Base-by-base conservation (phyloP, 2,329 filamentous ascomycete genomes). In the Ascochyta rabiei region DNA sequence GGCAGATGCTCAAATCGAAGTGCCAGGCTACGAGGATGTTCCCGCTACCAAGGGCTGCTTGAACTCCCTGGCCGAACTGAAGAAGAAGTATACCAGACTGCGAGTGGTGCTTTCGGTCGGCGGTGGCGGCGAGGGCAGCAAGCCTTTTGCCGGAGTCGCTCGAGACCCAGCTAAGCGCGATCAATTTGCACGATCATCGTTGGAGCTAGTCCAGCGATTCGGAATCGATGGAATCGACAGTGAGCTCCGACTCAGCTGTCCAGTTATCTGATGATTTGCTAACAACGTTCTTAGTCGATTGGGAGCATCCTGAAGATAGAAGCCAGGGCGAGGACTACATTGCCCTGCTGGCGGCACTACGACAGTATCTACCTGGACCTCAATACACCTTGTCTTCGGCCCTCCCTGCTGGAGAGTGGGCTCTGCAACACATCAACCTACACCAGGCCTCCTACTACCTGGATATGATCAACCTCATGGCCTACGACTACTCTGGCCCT, bases 21-120 rank as follows among this genome's bases (percentile, higher is more conserved):
- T 91, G 41, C 88, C 93, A 62, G 89, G 88, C 38, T 59, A 53
- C n/a, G 68, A 61, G 15, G 71, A 71, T 48, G 61, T 73, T 41
- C 71, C 72, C 37, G 70, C 62, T 48, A 63, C 70, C 9, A 68
- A 71, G 48, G 74, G 74, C 35, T 91, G 89, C 39, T 77, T 95
- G 47, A 86, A 88, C 28, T 89, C 90, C 9, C 83, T 93, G 66
- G 86, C 87, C 74, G 81, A 87, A 59, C 80, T 93, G 59, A 93
- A 93, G 74, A 80, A 84, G 61, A 83, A 85, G 62, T 86, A 92
- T 68, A 83, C 82, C 28, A 84, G 89, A 68, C 79, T 95, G 48
- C 87, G 88, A 63, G 84, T 92, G n/a, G 81, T 93, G 13, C 77
- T 95, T 23, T 93, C 90, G 2, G 82, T 95, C 56, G 90, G 90